Percentiles rank a stretch among this genome's conserved stretches.
These are phyloP conservation scores for Neurospora sp. DNA, from an alignment of 495 filamentous ascomycete species.

Conservation along the genomic window DNA sequence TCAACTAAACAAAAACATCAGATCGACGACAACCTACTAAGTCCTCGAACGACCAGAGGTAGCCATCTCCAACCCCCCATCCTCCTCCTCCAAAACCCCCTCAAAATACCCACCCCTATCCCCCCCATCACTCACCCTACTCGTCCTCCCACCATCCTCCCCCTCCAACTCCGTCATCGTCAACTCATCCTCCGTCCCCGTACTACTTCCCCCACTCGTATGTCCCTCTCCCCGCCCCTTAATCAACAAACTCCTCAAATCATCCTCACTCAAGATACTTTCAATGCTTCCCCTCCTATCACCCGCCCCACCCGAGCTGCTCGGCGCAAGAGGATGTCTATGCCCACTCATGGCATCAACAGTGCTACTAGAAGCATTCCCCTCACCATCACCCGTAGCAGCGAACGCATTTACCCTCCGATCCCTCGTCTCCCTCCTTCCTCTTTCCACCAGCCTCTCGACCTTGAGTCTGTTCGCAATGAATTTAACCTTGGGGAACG, in stretches of 20 bases:
- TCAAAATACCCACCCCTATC: background rate
- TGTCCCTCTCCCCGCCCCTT: background rate
- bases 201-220: background rate
- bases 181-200: constrained; percentile 14
- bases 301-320: background rate
- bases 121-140: background rate
- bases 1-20: background rate
- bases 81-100: background rate
- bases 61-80: constrained; percentile 1
- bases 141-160: background rate
- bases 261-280: constrained; percentile 20
- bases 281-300: constrained; percentile 18
- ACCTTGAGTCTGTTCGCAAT: constrained; percentile 76
- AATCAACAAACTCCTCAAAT: constrained; percentile 13
- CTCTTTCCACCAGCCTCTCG: constrained; percentile 69
- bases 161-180: constrained; percentile 13
- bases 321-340: background rate
- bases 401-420: constrained; percentile 20
- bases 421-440: constrained; percentile 50
- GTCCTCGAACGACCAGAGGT: background rate
- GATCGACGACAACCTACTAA: background rate
- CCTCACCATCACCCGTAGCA: background rate
- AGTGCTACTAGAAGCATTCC: background rate
- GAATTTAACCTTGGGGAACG: constrained; percentile 86
- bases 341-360: background rate